Conservation (phyloP, 352 stramenopile species). For the Lagenidium sp. region DNA sequence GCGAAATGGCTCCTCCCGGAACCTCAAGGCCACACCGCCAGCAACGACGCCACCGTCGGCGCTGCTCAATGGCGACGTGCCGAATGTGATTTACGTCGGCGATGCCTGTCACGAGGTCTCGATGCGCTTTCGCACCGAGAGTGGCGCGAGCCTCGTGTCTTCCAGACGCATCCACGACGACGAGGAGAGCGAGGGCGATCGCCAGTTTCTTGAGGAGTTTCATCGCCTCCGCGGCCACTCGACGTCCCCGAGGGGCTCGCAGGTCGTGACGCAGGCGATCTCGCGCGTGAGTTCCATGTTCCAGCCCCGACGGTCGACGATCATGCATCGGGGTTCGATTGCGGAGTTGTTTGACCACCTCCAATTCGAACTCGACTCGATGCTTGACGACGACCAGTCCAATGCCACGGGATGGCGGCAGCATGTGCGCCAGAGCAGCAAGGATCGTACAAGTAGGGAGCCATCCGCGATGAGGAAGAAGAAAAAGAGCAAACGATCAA, state of each 20-base stretch:
- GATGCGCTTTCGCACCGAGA: too few species aligned
- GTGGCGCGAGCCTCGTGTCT: neutral
- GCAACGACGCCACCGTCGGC: too few species aligned
- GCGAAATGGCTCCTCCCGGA: too few species aligned
- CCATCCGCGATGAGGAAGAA: too few species aligned
- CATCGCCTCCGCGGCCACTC: constrained; percentile 2
- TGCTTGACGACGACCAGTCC: constrained; percentile 1
- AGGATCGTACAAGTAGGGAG: too few species aligned
- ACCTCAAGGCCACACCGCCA: too few species aligned
- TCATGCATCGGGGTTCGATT: constrained; percentile 10
- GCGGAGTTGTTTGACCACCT: constrained; percentile 13
- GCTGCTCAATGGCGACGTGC: too few species aligned
- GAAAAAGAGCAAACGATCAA: too few species aligned
- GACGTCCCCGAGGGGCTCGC: neutral
- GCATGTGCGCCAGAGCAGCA: too few species aligned
- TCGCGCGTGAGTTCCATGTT: constrained; percentile 7
- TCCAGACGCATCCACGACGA: neutral
- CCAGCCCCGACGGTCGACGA: constrained; percentile 6
- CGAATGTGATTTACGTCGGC: too few species aligned
- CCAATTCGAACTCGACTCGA: constrained; percentile 8
- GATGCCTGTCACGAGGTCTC: too few species aligned
- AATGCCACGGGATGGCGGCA: neutral
- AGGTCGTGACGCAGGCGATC: neutral
- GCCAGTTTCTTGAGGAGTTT: constrained; percentile 10
- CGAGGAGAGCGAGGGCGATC: constrained; percentile 4